These are phyloP conservation scores for Gnomoniopsis sp. DNA, from an alignment of 2,329 filamentous ascomycete species.

Conservation along the genomic window DNA sequence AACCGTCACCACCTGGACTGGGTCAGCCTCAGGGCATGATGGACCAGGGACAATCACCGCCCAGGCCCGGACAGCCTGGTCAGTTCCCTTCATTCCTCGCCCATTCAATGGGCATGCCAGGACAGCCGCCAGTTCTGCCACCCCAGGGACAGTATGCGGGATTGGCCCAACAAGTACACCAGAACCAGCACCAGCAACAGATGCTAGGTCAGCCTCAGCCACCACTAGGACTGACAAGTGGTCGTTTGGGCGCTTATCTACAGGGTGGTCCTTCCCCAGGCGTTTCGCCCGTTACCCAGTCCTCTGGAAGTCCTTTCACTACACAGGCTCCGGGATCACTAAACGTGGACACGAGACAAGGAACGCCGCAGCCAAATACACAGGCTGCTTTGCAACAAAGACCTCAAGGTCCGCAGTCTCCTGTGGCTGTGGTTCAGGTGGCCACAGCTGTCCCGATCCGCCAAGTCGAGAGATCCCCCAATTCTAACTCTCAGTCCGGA, in stretches of 20 bases:
- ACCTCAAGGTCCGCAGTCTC: conserved; percentile 3
- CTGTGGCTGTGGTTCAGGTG: conserved; percentile 12
- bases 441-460: conserved; percentile 18
- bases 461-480: conserved; percentile 16
- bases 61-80: conserved; percentile 11
- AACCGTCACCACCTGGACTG: conserved; percentile 10
- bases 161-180: conserved; percentile 10
- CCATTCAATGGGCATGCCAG: conserved; percentile 15
- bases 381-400: not conserved
- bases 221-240: not conserved
- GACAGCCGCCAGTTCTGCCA: conserved; percentile 13
- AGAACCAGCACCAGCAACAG: conserved; percentile 11
- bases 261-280: conserved; percentile 10
- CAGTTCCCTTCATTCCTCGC: conserved; percentile 10
- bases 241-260: not conserved
- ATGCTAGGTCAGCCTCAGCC: not conserved
- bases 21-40: conserved; percentile 15
- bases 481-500: conserved; percentile 1
- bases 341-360: conserved; percentile 2
- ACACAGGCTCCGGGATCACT: conserved; percentile 1
- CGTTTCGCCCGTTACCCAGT: conserved; percentile 17
- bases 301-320: conserved; percentile 13
- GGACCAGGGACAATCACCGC: conserved; percentile 13
- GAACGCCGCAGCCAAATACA: conserved; percentile 16
- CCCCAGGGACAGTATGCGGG: conserved; percentile 16